These are phyloP conservation scores for Tetrahymena thermophila DNA, from an alignment of 73 alveolate species.

Conservation along the genomic window DNA sequence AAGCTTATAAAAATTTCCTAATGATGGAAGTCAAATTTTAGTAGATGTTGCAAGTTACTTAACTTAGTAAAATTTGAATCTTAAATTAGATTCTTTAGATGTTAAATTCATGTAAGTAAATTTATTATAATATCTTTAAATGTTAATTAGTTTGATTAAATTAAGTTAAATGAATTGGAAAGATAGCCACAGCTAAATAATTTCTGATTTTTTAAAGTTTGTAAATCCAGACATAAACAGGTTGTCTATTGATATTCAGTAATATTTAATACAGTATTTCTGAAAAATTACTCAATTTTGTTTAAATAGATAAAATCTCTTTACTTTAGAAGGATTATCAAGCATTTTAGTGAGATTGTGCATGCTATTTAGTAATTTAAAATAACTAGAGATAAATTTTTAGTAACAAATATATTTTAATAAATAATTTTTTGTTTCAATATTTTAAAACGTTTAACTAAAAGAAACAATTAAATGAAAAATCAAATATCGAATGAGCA, in stretches of 20 bases:
- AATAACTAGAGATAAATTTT: background rate
- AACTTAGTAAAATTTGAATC: background rate
- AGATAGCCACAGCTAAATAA: background rate
- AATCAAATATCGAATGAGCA: background rate
- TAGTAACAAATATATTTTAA: background rate
- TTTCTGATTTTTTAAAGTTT: background rate
- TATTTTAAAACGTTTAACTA: too few relatives aligned
- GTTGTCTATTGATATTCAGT: background rate
- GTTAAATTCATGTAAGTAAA: background rate
- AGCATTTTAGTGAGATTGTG: background rate
- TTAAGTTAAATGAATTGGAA: background rate
- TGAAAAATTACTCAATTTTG: too few relatives aligned
- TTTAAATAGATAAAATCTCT: background rate
- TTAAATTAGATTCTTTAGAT: background rate
- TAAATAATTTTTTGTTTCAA: background rate
- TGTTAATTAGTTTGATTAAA: too few relatives aligned
- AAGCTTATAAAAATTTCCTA: background rate
- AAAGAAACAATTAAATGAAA: background rate
- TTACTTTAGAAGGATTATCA: background rate
- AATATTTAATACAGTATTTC: too few relatives aligned
- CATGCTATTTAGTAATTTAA: background rate
- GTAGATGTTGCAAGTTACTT: background rate
- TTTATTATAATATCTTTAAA: too few relatives aligned
- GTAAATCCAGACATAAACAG: background rate
- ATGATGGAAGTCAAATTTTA: background rate